Evolutionary conservation across 768 basidiomycete genomes (phyloP).

Genomic region (Tricholomella constricta): DNA sequence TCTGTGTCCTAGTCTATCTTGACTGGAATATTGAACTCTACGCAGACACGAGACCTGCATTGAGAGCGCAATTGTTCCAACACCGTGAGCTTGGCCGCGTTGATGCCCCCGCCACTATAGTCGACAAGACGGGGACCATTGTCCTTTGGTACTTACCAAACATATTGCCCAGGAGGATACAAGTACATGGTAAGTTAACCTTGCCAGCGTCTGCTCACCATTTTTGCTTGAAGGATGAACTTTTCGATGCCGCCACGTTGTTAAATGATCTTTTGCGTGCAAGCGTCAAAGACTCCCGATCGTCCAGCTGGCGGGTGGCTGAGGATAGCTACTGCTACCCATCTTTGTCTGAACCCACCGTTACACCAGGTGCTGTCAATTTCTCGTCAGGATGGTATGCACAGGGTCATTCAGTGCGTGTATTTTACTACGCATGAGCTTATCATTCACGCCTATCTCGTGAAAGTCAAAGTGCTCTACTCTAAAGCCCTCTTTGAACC

Average conservation of each 20-base stretch:
- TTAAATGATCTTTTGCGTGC: conserved; percentile 4
- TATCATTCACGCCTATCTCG: neutral
- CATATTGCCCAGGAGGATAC: neutral
- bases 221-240: neutral
- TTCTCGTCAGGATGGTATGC: neutral
- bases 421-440: neutral
- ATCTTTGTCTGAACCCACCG: neutral
- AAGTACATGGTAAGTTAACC: neutral
- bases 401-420: neutral
- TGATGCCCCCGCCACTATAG: neutral
- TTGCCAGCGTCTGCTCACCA: neutral
- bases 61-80: neutral
- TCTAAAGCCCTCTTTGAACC: neutral
- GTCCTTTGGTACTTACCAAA: conserved; percentile 1
- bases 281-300: neutral
- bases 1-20: neutral
- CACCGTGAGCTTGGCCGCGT: neutral
- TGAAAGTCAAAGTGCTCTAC: neutral
- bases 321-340: neutral
- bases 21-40: conserved; percentile 1
- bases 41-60: neutral
- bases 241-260: neutral
- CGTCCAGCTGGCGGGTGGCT: neutral
- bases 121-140: neutral
- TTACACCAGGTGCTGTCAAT: neutral